Percentiles rank a stretch among this genome's conserved stretches.
These are phyloP conservation scores for Linnemannia elongata DNA, from an alignment of 192 early-diverging fungal species.

Conservation along the genomic window DNA sequence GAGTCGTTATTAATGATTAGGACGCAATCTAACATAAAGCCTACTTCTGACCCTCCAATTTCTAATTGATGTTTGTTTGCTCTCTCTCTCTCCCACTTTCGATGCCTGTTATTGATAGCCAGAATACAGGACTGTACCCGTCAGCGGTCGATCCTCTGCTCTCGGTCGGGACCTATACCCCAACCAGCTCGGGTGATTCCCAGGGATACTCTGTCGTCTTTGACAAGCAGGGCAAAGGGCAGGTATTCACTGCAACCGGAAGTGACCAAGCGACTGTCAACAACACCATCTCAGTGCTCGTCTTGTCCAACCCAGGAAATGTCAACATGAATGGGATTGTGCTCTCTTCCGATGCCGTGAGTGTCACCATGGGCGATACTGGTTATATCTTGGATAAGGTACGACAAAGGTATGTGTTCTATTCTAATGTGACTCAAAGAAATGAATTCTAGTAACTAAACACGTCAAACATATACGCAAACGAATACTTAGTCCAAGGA, in stretches of 20 bases:
- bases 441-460: background rate
- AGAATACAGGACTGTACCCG: background rate
- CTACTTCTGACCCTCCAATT: too few relatives aligned
- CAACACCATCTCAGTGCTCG: background rate
- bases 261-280: background rate
- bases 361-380: conserved; percentile 27
- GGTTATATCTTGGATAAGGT: conserved; percentile 48
- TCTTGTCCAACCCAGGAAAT: conserved; percentile 13
- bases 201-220: conserved; percentile 34
- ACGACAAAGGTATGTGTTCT: background rate
- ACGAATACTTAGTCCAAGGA: conserved; percentile 10
- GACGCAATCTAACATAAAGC: too few relatives aligned
- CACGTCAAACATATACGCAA: background rate
- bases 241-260: conserved; percentile 14
- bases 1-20: too few relatives aligned
- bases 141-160: conserved; percentile 20
- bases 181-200: conserved; percentile 13
- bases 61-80: too few relatives aligned
- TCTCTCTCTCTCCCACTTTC: too few relatives aligned
- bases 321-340: conserved; percentile 29
- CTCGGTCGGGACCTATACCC: conserved; percentile 27
- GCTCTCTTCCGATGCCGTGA: conserved; percentile 25
- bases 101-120: background rate
- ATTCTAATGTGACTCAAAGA: too few relatives aligned
- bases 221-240: conserved; percentile 19